Percentiles rank a stretch among this genome's conserved stretches.
phyloP scores from a whole-genome alignment of 345 rosid species.

The Erucastrum elatum region DNA sequence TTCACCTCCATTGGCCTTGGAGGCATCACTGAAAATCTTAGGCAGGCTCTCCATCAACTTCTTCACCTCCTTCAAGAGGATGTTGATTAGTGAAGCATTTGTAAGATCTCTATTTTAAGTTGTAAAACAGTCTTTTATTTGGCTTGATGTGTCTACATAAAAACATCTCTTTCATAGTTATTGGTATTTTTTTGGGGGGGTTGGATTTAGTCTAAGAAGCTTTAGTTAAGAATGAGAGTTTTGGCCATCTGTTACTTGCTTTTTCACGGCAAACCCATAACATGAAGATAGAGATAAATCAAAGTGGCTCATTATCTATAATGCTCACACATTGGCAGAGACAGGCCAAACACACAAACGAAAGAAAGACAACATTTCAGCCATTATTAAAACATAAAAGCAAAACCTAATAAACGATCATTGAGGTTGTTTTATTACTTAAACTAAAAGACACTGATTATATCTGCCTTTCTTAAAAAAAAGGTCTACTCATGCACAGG shows the following conservation, averaged over 20 bases:
- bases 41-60: slow-evolving; percentile 28
- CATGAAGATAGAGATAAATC: neutral
- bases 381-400: slow-evolving; percentile 26
- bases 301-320: neutral
- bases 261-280: too few species aligned
- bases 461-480: slow-evolving; percentile 12
- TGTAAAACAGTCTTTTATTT: neutral
- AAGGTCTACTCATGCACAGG: slow-evolving; percentile 50
- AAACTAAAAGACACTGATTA: neutral
- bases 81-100: neutral
- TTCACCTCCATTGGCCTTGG: slow-evolving; percentile 80
- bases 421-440: neutral
- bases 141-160: neutral
- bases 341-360: slow-evolving; percentile 6
- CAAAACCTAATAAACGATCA: slow-evolving; percentile 20
- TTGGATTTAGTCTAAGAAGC: neutral
- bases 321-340: slow-evolving; percentile 18
- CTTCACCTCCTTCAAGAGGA: neutral
- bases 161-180: neutral
- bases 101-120: neutral
- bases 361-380: neutral
- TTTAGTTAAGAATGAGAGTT: too few species aligned
- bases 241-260: too few species aligned
- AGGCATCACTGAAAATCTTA: slow-evolving; percentile 63
- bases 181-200: neutral